Evolutionary conservation across 2,329 filamentous ascomycete species (phyloP).

Genomic region (Nemania sp.): DNA sequence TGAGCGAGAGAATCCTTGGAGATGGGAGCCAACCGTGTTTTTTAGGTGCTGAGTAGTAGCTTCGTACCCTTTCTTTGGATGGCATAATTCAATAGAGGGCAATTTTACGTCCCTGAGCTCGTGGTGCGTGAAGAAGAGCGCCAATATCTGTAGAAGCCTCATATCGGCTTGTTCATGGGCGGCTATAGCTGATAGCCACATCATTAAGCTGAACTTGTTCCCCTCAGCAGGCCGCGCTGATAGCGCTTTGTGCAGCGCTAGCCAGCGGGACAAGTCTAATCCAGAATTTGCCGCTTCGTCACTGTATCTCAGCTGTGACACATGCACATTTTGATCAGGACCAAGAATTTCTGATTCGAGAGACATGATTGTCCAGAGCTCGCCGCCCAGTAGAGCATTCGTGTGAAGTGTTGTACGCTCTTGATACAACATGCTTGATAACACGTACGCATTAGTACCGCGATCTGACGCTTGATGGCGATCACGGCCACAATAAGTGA

Average conservation of each 20-base stretch:
- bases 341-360: not conserved
- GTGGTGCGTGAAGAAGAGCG: not conserved
- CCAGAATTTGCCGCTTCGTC: constrained; percentile 6
- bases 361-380: constrained; percentile 4
- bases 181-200: constrained; percentile 18
- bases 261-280: constrained; percentile 9
- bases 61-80: constrained; percentile 5
- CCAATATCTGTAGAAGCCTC: constrained; percentile 8
- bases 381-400: not conserved
- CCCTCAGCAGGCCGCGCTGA: not conserved
- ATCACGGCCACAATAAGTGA: constrained; percentile 8
- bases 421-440: constrained; percentile 15
- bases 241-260: constrained; percentile 4
- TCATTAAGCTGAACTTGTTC: constrained; percentile 17
- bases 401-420: constrained; percentile 8
- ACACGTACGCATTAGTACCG: constrained; percentile 1
- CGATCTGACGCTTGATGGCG: constrained; percentile 2
- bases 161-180: not conserved
- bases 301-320: constrained; percentile 9
- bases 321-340: not conserved
- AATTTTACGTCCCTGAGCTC: not conserved
- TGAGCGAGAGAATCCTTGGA: not conserved
- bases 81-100: not conserved
- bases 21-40: not conserved
- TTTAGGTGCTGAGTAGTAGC: not conserved